These are phyloP conservation scores for Lepiota subincarnata DNA, from an alignment of 768 basidiomycete species.

Conservation along the genomic window DNA sequence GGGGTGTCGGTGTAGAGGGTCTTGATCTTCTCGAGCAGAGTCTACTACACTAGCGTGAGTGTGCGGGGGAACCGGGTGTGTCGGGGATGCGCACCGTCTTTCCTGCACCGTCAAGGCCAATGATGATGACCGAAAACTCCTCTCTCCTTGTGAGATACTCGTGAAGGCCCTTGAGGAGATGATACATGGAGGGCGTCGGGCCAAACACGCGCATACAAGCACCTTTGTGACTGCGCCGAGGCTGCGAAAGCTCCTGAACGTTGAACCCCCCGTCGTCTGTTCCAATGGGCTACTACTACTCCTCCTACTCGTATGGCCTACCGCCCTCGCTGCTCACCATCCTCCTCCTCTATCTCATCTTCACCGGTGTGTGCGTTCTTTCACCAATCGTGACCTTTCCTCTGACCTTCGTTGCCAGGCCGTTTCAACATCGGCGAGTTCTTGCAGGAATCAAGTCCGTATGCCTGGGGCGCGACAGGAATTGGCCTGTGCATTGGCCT, in stretches of 20 bases:
- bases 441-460: constrained; percentile 91
- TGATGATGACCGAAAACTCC: constrained; percentile 92
- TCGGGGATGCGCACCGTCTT: constrained; percentile 64
- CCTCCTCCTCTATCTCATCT: constrained; percentile 82
- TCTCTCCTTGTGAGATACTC: constrained; percentile 87
- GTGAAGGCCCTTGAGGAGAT: constrained; percentile 88
- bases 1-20: constrained; percentile 85
- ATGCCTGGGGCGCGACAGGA: constrained; percentile 87
- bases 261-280: too few species aligned
- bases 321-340: constrained; percentile 59
- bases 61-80: not conserved
- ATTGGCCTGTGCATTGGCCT: constrained; percentile 92
- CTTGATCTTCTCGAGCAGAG: constrained; percentile 90
- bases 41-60: constrained; percentile 41
- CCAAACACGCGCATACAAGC: constrained; percentile 24
- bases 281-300: constrained; percentile 47
- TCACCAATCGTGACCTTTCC: not conserved
- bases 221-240: too few species aligned
- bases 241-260: too few species aligned
- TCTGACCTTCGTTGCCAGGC: constrained; percentile 68
- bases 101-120: constrained; percentile 89
- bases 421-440: constrained; percentile 93
- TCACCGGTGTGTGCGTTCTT: constrained; percentile 63
- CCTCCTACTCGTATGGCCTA: constrained; percentile 61
- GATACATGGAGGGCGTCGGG: constrained; percentile 65